Percentiles rank a stretch among this genome's conserved stretches.
These are phyloP conservation scores for Wickerhamiella spandovensis DNA, from an alignment of 805 yeast species.

Conservation along the genomic window DNA sequence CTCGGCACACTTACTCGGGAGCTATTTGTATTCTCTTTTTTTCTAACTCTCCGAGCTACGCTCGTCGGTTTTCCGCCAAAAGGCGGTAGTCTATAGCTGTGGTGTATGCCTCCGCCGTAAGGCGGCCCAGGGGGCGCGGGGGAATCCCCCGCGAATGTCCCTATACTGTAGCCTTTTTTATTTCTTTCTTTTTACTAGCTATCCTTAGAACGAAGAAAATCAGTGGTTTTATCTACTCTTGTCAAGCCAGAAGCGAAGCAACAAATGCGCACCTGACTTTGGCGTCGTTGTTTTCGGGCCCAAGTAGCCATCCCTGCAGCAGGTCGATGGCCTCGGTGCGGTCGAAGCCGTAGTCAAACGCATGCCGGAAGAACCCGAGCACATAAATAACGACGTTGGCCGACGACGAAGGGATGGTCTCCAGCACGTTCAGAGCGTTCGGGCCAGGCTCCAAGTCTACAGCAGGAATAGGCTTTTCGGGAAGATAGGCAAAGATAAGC, in stretches of 20 bases:
- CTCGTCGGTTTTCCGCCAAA: too few relatives aligned
- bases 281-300: neutral
- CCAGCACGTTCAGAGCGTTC: neutral
- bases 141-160: too few relatives aligned
- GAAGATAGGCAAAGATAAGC: constrained; percentile 11
- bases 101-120: too few relatives aligned
- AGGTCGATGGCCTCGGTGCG: neutral
- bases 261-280: neutral
- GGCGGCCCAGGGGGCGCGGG: too few relatives aligned
- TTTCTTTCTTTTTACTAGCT: too few relatives aligned
- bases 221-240: too few relatives aligned
- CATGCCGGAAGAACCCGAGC: constrained; percentile 6
- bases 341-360: constrained; percentile 4
- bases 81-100: too few relatives aligned
- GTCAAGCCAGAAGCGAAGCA: neutral
- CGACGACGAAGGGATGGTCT: neutral
- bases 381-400: constrained; percentile 6
- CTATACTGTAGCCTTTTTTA: too few relatives aligned
- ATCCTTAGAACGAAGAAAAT: too few relatives aligned
- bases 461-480: constrained; percentile 9
- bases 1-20: too few relatives aligned
- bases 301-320: neutral
- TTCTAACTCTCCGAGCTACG: too few relatives aligned
- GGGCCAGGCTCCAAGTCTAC: neutral
- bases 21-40: too few relatives aligned